A percentile compares a stretch with the other conserved stretches of the same genome.
These are phyloP conservation scores for Nemania diffusa DNA, from an alignment of 2,329 filamentous ascomycete species.

Conservation along the genomic window DNA sequence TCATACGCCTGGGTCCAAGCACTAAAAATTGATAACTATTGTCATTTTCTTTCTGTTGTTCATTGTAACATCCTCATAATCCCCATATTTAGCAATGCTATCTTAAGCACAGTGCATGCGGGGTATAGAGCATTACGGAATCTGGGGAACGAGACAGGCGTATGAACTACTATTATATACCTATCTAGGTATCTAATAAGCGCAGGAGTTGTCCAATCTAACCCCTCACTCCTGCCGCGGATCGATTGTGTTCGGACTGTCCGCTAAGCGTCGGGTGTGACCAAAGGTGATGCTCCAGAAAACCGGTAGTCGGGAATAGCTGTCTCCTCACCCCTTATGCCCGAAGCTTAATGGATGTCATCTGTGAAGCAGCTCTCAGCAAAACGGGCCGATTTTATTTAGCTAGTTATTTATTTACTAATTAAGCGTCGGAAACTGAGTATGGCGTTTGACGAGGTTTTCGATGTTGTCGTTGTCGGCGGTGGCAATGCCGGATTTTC, in stretches of 20 bases:
- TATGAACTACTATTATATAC: not conserved
- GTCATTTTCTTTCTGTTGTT: too few relatives aligned
- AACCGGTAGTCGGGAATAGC: not conserved
- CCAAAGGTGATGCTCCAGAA: not conserved
- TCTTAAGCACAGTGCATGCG: too few relatives aligned
- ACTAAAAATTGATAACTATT: too few relatives aligned
- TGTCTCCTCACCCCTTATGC: not conserved
- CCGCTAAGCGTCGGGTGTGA: not conserved
- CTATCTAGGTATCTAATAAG: not conserved
- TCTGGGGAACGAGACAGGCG: too few relatives aligned
- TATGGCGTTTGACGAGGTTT: conserved; percentile 25
- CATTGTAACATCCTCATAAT: too few relatives aligned
- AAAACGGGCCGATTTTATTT: not conserved
- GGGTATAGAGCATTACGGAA: too few relatives aligned
- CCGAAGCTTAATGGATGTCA: not conserved
- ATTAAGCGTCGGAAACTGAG: not conserved
- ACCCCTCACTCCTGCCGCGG: too few relatives aligned
- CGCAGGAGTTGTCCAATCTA: conserved; percentile 7
- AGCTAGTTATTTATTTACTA: too few relatives aligned
- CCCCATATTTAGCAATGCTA: too few relatives aligned
- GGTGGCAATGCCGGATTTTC: conserved; percentile 73
- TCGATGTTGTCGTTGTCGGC: conserved; percentile 65
- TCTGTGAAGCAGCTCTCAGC: not conserved
- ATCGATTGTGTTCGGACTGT: not conserved
- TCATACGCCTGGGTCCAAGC: too few relatives aligned